Evolutionary conservation across 805 yeast species (phyloP).

Genomic region (Candida insectorum): DNA sequence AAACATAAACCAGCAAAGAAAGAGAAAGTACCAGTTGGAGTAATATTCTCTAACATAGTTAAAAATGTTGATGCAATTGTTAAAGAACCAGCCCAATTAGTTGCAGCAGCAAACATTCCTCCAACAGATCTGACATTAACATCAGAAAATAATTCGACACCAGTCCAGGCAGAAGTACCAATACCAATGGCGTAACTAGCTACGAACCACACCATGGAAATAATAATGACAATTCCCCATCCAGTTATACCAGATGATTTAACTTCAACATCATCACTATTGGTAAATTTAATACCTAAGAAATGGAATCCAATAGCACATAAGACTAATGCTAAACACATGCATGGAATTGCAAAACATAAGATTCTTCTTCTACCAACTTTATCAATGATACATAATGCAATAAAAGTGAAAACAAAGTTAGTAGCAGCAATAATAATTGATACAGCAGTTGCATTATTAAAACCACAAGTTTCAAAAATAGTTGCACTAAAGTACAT

Average conservation of each 20-base stretch:
- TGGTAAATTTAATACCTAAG: slow-evolving; percentile 56
- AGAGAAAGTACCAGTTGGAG: slow-evolving; percentile 93
- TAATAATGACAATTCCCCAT: slow-evolving; percentile 86
- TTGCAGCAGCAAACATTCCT: slow-evolving; percentile 83
- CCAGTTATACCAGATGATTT: slow-evolving; percentile 50
- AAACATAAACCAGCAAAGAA: slow-evolving; percentile 82
- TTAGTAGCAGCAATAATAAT: slow-evolving; percentile 92
- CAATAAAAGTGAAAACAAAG: slow-evolving; percentile 80
- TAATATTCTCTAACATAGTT: slow-evolving; percentile 88
- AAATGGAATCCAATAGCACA: slow-evolving; percentile 92
- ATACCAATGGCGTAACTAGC: slow-evolving; percentile 92
- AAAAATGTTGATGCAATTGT: slow-evolving; percentile 88
- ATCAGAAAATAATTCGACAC: slow-evolving; percentile 92
- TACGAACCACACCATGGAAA: slow-evolving; percentile 82
- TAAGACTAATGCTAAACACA: slow-evolving; percentile 71
- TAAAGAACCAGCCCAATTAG: slow-evolving; percentile 94
- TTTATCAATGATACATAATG: slow-evolving; percentile 80
- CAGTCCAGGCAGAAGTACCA: slow-evolving; percentile 99
- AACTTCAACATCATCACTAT: slow-evolving; percentile 38
- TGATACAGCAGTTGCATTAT: slow-evolving; percentile 90
- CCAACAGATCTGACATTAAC: slow-evolving; percentile 86
- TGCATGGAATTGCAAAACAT: slow-evolving; percentile 77
- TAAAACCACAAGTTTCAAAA: slow-evolving; percentile 86
- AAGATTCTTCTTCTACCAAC: slow-evolving; percentile 86
- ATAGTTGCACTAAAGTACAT: slow-evolving; percentile 95